Percentiles rank a stretch among this genome's conserved stretches.
These are phyloP conservation scores for Fusarium transvaalense DNA, from an alignment of 2,329 filamentous ascomycete genomes.

Conservation along the genomic window DNA sequence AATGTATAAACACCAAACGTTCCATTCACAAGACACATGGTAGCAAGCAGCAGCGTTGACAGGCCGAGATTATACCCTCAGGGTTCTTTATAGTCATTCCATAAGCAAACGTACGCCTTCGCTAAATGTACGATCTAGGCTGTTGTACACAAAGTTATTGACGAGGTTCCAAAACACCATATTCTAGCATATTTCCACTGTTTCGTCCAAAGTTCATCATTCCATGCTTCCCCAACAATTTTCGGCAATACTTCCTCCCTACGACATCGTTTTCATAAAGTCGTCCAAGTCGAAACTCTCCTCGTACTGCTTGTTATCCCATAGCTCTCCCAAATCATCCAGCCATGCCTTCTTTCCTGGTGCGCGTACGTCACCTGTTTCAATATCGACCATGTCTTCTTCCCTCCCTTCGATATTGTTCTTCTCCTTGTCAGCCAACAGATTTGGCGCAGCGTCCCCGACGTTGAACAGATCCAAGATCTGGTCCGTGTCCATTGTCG, in stretches of 20 bases:
- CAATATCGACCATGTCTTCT: constrained; percentile 92
- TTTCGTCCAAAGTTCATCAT: constrained; percentile 24
- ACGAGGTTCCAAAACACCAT: constrained; percentile 41
- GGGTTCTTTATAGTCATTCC: constrained; percentile 28
- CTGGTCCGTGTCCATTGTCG: constrained; percentile 98
- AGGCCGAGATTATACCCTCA: not conserved
- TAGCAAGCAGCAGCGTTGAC: not conserved
- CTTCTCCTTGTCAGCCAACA: constrained; percentile 72
- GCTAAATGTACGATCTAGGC: constrained; percentile 47
- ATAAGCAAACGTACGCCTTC: constrained; percentile 48
- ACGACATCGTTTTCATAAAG: constrained; percentile 94
- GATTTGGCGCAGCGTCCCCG: constrained; percentile 78
- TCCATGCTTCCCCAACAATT: constrained; percentile 9
- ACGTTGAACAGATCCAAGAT: constrained; percentile 97
- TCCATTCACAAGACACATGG: not conserved
- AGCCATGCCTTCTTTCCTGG: constrained; percentile 97
- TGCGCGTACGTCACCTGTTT: constrained; percentile 92
- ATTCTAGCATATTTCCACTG: constrained; percentile 27
- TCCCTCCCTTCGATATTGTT: constrained; percentile 72
- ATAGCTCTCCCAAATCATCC: constrained; percentile 94
- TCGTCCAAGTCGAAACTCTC: constrained; percentile 97
- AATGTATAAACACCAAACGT: not conserved
- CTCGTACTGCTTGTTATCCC: constrained; percentile 98
- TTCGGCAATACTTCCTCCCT: constrained; percentile 29
- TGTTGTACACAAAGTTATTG: constrained; percentile 45